Base-by-base conservation (phyloP, 1,284 basidiomycete genomes). In the Peniophora sp. region DNA sequence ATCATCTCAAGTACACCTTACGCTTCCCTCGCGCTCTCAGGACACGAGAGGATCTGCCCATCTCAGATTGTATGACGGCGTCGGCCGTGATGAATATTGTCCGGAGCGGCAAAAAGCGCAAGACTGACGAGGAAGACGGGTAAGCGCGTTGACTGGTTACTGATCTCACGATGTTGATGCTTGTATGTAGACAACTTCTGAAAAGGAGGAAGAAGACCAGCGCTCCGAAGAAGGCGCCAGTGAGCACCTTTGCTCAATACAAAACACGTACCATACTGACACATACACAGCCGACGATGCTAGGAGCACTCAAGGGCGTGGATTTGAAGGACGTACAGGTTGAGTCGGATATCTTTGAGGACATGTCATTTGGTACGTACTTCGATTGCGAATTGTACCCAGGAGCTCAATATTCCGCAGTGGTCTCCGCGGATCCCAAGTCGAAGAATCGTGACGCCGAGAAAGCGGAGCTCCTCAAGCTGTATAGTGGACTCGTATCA, bases 11-110 rank as follows among this genome's bases (percentile, higher is more conserved):
- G 2, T 77, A 81, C 52, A 92, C 88, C 1, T 85, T 95, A 81
- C 82, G 92, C 22, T 96, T 96, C 60, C 92, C 92, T 27, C 79
- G 92, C 50, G 91, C 89, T n/a, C 64, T 90, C 38, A 65, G 69
- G 11, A 92, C 95, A 54, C 80, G 90, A 34, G 83, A 87, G 41
- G 88, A 91, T 58, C 71, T 90, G 17, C 73, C 63, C 32, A 68
- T 82, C 43, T 74, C 74, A 2, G 87, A 90, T 58, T 89, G 85
- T 62, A 76, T 85, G 75, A 73, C 78, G 11, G 81, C 81, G 3
- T 74, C 81, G 23, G 77, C 67, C 16, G 49, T 79, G 14, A 55
- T 89, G 49, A 83, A 86, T 51, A 76, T 69, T 50, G 60, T 85
- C 48, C 75, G 75, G 25, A 69, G 75, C 1, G 81, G 81, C 24